Percentiles rank a stretch among this genome's conserved stretches.
Evolutionary conservation across 768 basidiomycete species (phyloP).

Genomic region (Kwoniella shandongensis): DNA sequence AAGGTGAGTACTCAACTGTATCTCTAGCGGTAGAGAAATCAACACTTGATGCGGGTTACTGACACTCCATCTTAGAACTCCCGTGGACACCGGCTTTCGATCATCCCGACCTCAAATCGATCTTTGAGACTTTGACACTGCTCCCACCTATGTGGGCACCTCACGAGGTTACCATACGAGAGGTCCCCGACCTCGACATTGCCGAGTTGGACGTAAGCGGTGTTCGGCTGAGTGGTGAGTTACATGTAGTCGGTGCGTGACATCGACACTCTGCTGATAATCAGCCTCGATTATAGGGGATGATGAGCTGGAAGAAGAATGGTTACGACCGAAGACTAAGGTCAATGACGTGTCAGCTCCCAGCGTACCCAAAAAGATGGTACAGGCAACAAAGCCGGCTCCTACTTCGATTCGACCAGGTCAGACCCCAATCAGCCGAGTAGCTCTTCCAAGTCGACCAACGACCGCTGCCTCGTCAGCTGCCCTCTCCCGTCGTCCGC

Average conservation of each 20-base stretch:
- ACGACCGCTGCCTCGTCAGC: neutral
- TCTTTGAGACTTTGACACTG: constrained; percentile 5
- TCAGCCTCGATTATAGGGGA: neutral
- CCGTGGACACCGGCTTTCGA: constrained; percentile 20
- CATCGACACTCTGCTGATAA: neutral
- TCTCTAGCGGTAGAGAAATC: too few species aligned
- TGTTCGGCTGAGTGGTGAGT: constrained; percentile 7
- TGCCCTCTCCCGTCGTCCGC: neutral
- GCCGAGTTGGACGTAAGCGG: neutral
- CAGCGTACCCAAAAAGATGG: neutral
- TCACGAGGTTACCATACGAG: constrained; percentile 6
- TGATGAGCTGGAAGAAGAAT: constrained; percentile 19
- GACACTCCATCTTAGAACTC: constrained; percentile 4
- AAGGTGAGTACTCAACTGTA: constrained; percentile 17
- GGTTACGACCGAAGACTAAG: constrained; percentile 14
- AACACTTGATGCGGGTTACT: too few species aligned
- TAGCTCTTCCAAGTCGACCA: too few species aligned
- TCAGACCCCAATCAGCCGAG: neutral
- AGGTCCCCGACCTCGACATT: constrained; percentile 5
- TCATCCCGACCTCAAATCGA: constrained; percentile 10
- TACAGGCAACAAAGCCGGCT: neutral
- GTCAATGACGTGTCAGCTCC: neutral
- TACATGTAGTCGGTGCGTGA: neutral
- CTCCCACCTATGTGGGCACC: constrained; percentile 15
- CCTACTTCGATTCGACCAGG: neutral